Evolutionary conservation across 192 early-diverging fungal species (phyloP).

Genomic region (Lobosporangium transversale): DNA sequence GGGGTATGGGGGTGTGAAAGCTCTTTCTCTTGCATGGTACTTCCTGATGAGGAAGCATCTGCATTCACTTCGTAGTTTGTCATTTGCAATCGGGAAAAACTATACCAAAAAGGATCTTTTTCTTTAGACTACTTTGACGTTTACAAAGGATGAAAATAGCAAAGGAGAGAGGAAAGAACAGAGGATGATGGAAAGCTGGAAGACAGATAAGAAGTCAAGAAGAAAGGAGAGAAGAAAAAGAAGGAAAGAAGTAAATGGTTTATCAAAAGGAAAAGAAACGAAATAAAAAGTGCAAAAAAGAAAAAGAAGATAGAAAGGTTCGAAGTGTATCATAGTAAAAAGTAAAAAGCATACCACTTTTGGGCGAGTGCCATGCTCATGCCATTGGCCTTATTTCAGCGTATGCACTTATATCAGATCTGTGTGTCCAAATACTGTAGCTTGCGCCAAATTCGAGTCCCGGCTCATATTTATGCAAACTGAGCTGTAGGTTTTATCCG

Average conservation of each 20-base stretch:
- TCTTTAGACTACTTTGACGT: constrained; percentile 1
- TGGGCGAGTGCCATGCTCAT: too few species aligned
- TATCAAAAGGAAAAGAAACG: too few species aligned
- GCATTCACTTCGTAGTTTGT: background rate
- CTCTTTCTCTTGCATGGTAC: constrained; percentile 10
- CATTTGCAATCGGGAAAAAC: background rate
- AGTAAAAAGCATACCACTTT: too few species aligned
- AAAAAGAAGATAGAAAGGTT: background rate
- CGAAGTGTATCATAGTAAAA: background rate
- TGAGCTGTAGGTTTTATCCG: too few species aligned
- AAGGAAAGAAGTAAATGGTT: background rate
- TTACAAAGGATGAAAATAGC: too few species aligned
- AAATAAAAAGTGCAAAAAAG: background rate
- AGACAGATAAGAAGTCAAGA: background rate
- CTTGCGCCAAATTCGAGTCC: too few species aligned
- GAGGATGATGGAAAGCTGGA: background rate
- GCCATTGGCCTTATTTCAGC: too few species aligned
- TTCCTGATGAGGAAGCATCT: background rate
- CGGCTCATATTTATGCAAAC: too few species aligned
- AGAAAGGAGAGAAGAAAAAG: constrained; percentile 1
- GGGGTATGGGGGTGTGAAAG: background rate
- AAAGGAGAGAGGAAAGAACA: background rate
- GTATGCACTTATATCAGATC: too few species aligned
- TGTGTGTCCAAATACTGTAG: too few species aligned
- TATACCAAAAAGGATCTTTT: background rate